These are phyloP conservation scores for Acacia confusa DNA, from an alignment of 306 rosid species.

Conservation along the genomic window DNA sequence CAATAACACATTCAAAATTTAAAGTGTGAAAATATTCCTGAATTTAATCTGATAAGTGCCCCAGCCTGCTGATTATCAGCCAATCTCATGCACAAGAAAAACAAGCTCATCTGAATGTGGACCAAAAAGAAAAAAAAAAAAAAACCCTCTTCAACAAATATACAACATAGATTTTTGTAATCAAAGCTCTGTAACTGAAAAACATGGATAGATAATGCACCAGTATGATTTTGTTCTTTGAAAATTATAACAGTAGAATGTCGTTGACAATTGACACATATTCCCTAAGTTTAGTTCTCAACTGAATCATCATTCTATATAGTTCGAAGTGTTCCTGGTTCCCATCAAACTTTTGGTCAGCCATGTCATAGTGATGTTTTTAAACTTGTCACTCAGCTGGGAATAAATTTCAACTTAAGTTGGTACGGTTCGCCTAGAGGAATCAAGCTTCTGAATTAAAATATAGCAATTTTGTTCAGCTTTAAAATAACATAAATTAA, in stretches of 20 bases:
- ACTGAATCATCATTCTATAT: background rate
- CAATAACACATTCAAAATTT: background rate
- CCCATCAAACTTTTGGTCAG: constrained; percentile 56
- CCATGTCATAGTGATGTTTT: background rate
- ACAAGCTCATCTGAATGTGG: background rate
- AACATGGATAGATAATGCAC: background rate
- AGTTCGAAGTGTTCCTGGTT: constrained; percentile 17
- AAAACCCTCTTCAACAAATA: no score
- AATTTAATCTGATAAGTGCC: background rate
- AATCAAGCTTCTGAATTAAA: no score
- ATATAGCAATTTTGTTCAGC: no score
- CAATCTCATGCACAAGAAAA: background rate
- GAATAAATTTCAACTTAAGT: no score
- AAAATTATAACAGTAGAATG: background rate
- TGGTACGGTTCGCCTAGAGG: no score
- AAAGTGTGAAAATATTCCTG: background rate
- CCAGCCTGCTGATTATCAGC: background rate
- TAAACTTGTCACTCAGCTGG: no score
- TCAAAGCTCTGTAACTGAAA: no score
- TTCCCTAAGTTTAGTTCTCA: background rate
- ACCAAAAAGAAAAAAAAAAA: no score
- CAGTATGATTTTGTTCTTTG: background rate
- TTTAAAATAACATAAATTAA: no score
- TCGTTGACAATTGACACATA: background rate
- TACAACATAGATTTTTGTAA: background rate